Evolutionary conservation across 2,329 filamentous ascomycete species (phyloP).

Genomic region (Cytospora leucostoma): DNA sequence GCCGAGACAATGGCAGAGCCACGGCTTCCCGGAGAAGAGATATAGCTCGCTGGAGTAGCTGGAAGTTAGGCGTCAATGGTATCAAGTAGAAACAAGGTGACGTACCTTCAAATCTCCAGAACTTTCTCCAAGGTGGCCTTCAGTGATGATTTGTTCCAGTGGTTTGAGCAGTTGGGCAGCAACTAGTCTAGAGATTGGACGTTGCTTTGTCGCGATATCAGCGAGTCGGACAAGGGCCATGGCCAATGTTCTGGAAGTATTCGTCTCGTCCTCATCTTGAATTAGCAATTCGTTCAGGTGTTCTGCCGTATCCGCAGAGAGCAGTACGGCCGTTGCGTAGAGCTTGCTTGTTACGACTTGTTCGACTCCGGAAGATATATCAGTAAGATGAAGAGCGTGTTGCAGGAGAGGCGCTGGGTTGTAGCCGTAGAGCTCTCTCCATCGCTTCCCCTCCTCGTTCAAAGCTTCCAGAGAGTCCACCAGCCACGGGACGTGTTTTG

Average conservation of each 20-base stretch:
- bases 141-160: slow-evolving; percentile 9
- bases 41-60: slow-evolving; percentile 14
- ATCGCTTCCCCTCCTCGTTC: slow-evolving; percentile 42
- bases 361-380: slow-evolving; percentile 22
- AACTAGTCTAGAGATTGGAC: slow-evolving; percentile 33
- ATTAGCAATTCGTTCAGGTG: slow-evolving; percentile 26
- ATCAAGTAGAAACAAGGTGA: slow-evolving; percentile 10
- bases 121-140: neutral
- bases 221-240: slow-evolving; percentile 34
- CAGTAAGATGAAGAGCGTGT: slow-evolving; percentile 34
- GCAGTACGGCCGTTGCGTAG: slow-evolving; percentile 33
- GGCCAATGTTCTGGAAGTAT: slow-evolving; percentile 28
- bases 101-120: slow-evolving; percentile 20
- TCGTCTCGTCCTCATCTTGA: slow-evolving; percentile 26
- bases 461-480: slow-evolving; percentile 51
- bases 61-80: neutral
- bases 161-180: slow-evolving; percentile 31
- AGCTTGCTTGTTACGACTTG: slow-evolving; percentile 32
- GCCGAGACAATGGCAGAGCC: neutral
- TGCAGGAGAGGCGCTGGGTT: slow-evolving; percentile 42
- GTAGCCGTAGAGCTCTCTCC: slow-evolving; percentile 37
- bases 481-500: slow-evolving; percentile 50
- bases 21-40: slow-evolving; percentile 17
- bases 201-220: slow-evolving; percentile 30
- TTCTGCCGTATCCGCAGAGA: slow-evolving; percentile 31